Conservation (phyloP, 805 yeast genomes). For the Candida hungchunana region DNA sequence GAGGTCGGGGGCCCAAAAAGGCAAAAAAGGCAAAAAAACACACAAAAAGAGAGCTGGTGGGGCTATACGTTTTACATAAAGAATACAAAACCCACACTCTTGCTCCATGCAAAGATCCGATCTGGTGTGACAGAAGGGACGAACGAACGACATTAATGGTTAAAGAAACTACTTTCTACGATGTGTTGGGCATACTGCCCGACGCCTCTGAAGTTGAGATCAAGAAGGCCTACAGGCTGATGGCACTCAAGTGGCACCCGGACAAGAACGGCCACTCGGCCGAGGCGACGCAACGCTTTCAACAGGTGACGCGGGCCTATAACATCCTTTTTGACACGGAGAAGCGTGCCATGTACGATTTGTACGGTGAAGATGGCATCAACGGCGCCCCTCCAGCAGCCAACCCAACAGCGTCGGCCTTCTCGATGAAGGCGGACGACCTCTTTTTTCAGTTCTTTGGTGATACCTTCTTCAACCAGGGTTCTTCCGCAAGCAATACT, state of each 20-base stretch:
- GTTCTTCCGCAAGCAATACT: constrained; percentile 12
- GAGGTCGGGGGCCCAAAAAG: too few relatives aligned
- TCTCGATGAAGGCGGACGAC: constrained; percentile 24
- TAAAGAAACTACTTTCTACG: constrained; percentile 64
- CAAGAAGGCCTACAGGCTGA: constrained; percentile 50
- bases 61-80: too few relatives aligned
- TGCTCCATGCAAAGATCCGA: too few relatives aligned
- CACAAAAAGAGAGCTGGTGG: too few relatives aligned
- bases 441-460: constrained; percentile 32
- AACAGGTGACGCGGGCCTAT: constrained; percentile 81
- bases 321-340: constrained; percentile 78
- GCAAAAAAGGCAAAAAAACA: too few relatives aligned
- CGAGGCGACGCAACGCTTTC: constrained; percentile 93
- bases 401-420: constrained; percentile 8
- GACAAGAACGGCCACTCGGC: constrained; percentile 70
- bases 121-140: too few relatives aligned
- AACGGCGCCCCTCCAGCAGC: constrained; percentile 49
- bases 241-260: constrained; percentile 75
- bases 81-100: too few relatives aligned
- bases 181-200: constrained; percentile 49
- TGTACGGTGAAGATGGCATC: constrained; percentile 87
- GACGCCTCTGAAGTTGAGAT: constrained; percentile 44
- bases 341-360: constrained; percentile 83
- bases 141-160: constrained; percentile 48
- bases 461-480: constrained; percentile 19